Percentiles rank a stretch among this genome's conserved stretches.
Evolutionary conservation across 192 early-diverging fungal species (phyloP).

Genomic region (Umbelopsis ramanniana): DNA sequence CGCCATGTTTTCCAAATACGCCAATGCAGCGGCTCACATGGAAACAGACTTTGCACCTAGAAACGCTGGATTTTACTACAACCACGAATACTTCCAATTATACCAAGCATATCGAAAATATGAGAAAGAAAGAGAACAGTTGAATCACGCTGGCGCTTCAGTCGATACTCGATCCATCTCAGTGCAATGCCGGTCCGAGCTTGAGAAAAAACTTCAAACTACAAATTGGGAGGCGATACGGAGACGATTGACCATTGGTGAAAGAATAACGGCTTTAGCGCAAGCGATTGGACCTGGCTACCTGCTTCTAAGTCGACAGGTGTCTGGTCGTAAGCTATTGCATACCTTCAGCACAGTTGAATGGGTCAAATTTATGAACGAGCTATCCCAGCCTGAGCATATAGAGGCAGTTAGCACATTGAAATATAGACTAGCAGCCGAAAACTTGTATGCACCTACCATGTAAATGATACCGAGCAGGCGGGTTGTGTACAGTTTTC

Average conservation of each 20-base stretch:
- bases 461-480: background rate
- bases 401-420: background rate
- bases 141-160: conserved; percentile 9
- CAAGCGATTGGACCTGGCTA: conserved; percentile 36
- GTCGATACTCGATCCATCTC: conserved; percentile 26
- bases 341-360: conserved; percentile 44
- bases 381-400: conserved; percentile 33
- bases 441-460: background rate
- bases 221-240: conserved; percentile 48
- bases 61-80: conserved; percentile 43
- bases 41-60: conserved; percentile 45
- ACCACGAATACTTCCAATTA: conserved; percentile 44
- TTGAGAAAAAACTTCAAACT: conserved; percentile 35
- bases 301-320: conserved; percentile 33
- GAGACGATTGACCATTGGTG: conserved; percentile 44
- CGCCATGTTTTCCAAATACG: conserved; percentile 34
- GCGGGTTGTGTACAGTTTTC: background rate
- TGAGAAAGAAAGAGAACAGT: conserved; percentile 25
- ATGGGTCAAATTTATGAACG: conserved; percentile 37
- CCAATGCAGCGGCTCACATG: conserved; percentile 36
- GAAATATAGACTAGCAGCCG: background rate
- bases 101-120: conserved; percentile 40
- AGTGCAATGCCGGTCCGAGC: conserved; percentile 39
- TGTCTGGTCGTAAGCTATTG: conserved; percentile 41
- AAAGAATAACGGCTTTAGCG: conserved; percentile 39